Evolutionary conservation across 1,284 basidiomycete species (phyloP).

Genomic region (Hymenochaete sp.): DNA sequence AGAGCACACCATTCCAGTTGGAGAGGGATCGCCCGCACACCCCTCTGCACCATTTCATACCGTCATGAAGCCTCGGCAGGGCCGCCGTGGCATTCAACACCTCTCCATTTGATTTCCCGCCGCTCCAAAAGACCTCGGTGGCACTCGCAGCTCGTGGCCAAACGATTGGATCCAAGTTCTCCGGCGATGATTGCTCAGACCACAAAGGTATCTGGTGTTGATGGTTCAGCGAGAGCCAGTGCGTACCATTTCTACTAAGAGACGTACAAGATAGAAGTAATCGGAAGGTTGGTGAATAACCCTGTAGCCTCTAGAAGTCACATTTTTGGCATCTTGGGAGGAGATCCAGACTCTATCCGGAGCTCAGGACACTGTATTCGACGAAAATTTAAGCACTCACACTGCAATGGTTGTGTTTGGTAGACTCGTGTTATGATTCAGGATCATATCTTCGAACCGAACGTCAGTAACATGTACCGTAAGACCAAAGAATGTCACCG

Average conservation of each 20-base stretch:
- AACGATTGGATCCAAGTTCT: conserved; percentile 43
- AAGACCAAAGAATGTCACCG: background rate
- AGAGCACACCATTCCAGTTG: conserved; percentile 43
- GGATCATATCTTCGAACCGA: conserved; percentile 24
- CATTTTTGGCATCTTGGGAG: conserved; percentile 29
- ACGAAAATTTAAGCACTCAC: no score
- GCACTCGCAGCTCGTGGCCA: conserved; percentile 57
- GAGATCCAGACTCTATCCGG: conserved; percentile 44
- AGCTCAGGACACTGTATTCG: no score
- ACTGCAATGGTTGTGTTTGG: conserved; percentile 34
- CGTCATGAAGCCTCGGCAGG: conserved; percentile 36
- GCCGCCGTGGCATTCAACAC: conserved; percentile 23
- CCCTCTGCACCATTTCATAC: conserved; percentile 30
- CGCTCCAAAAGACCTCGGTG: conserved; percentile 59
- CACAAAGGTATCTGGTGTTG: conserved; percentile 41
- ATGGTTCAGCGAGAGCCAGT: conserved; percentile 28
- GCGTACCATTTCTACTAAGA: background rate
- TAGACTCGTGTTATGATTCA: conserved; percentile 29
- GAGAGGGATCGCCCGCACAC: conserved; percentile 33
- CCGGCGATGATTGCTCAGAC: conserved; percentile 46
- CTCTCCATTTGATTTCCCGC: conserved; percentile 22
- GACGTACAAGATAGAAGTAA: conserved; percentile 48
- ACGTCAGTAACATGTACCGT: conserved; percentile 1
- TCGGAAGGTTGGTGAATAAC: conserved; percentile 48
- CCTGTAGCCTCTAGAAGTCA: conserved; percentile 40